Evolutionary conservation across 139 green algal species (phyloP), one percentile per base, ranked within the genome.

Genomic region (Microglena sp.): DNA sequence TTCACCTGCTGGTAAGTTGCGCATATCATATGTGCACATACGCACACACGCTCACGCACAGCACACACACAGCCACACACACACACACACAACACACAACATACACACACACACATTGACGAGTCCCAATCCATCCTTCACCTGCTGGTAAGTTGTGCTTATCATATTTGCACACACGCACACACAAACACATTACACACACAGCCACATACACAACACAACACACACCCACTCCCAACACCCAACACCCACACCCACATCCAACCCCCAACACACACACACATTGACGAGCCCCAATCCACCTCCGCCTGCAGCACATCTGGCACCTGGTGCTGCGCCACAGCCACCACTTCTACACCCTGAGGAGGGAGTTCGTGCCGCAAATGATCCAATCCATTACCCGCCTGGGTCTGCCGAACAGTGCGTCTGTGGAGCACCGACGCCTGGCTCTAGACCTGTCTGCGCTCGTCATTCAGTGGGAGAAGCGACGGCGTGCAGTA

Each of bases 301-400:
- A n/a, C n/a, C n/a, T n/a, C n/a, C n/a, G n/a, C n/a, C n/a, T n/a
- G n/a, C n/a, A n/a, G n/a, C n/a, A 96, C 72, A 75, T 97, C 35
- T 94, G 90, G 84, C 89, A 96, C 71, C 68, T 96, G 28, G 67
- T 99, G 26, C 84, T 96, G 33, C 77, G 87, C 28, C 94, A 99
- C 69, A 71, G 81, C 1, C 73, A 90, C 34, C 59, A 92, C 6
- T 96, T 98, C 71, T 96, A 91, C 74, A 32, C 74, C 6, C 84
- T 67, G 45, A 60, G 87, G 4, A 72, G 72, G 26, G 82, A 92
- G 46, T 97, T 98, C 68, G 80, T 96, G 63, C 73, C 79, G 2
- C 80, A 93, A 58, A 98, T 98, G 87, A 79, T 97, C 26, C 86
- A 93, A 67, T 84, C 71, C 2, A 77, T 98, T 2, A 73, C 32